phyloP scores from a whole-genome alignment of 163 green algal genomes.

The Prototheca wickerhamii region DNA sequence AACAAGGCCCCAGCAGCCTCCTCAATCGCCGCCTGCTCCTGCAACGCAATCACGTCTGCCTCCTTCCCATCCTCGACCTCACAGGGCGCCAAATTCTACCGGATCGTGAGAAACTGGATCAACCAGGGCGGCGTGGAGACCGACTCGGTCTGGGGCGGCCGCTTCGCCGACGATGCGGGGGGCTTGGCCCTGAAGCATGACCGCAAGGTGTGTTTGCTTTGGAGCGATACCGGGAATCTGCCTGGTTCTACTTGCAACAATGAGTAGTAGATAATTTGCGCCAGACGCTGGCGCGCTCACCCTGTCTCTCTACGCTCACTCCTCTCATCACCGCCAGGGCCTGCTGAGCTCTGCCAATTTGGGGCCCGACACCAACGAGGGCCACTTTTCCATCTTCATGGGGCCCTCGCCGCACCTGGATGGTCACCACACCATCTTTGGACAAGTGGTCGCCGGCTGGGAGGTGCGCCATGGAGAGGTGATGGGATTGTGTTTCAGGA shows the following conservation, averaged over 20 bases:
- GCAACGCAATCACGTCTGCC: too few relatives aligned
- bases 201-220: slow-evolving; percentile 31
- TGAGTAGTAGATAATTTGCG: too few relatives aligned
- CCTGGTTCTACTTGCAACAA: too few relatives aligned
- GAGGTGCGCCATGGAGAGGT: neutral
- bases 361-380: slow-evolving; percentile 72
- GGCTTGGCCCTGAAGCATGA: slow-evolving; percentile 70
- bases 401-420: slow-evolving; percentile 67
- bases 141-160: slow-evolving; percentile 59
- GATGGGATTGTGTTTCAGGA: too few relatives aligned
- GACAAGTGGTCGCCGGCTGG: slow-evolving; percentile 53
- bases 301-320: neutral
- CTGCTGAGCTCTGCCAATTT: slow-evolving; percentile 76
- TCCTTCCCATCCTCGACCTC: too few relatives aligned
- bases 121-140: slow-evolving; percentile 60
- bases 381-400: slow-evolving; percentile 81
- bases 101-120: slow-evolving; percentile 80
- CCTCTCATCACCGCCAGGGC: slow-evolving; percentile 17
- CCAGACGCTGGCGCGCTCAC: too few relatives aligned
- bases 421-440: slow-evolving; percentile 68
- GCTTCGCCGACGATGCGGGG: slow-evolving; percentile 65
- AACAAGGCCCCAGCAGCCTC: too few relatives aligned
- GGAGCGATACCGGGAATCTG: too few relatives aligned
- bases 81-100: slow-evolving; percentile 54
- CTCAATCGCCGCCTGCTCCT: neutral